A percentile compares a stretch with the other conserved stretches of the same genome.
Conservation (phyloP, 768 basidiomycete genomes). For the Suillus luteus region DNA sequence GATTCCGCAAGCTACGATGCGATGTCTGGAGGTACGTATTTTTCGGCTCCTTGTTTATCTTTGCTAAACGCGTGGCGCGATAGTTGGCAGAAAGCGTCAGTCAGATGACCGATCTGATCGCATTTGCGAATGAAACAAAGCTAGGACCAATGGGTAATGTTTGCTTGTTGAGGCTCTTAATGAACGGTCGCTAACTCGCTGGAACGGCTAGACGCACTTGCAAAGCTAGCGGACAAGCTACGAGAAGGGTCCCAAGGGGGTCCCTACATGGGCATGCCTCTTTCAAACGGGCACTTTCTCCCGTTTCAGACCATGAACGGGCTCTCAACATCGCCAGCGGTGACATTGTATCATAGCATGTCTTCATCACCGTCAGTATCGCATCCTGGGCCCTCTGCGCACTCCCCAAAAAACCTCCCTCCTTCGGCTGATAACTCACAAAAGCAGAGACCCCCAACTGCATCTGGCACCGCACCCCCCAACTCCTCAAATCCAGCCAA, state of each 20-base stretch:
- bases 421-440: slow-evolving; percentile 55
- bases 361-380: slow-evolving; percentile 48
- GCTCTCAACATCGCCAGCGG: slow-evolving; percentile 32
- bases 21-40: slow-evolving; percentile 72
- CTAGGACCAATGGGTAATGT: slow-evolving; percentile 70
- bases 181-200: slow-evolving; percentile 25
- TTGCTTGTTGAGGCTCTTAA: slow-evolving; percentile 25
- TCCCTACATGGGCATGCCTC: slow-evolving; percentile 19
- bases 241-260: slow-evolving; percentile 31
- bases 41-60: slow-evolving; percentile 7
- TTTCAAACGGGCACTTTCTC: background rate
- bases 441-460: slow-evolving; percentile 62
- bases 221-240: slow-evolving; percentile 40
- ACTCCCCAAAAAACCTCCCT: slow-evolving; percentile 51
- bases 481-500: slow-evolving; percentile 30
- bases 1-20: slow-evolving; percentile 87
- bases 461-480: slow-evolving; percentile 39
- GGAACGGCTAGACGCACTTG: slow-evolving; percentile 44
- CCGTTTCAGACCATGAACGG: slow-evolving; percentile 22
- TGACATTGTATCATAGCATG: slow-evolving; percentile 46
- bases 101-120: slow-evolving; percentile 77
- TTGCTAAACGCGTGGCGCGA: slow-evolving; percentile 14
- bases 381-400: slow-evolving; percentile 42
- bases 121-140: slow-evolving; percentile 53
- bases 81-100: slow-evolving; percentile 82